These are phyloP conservation scores for Xenoacremonium recifei DNA, from an alignment of 2,329 filamentous ascomycete genomes.

Conservation along the genomic window DNA sequence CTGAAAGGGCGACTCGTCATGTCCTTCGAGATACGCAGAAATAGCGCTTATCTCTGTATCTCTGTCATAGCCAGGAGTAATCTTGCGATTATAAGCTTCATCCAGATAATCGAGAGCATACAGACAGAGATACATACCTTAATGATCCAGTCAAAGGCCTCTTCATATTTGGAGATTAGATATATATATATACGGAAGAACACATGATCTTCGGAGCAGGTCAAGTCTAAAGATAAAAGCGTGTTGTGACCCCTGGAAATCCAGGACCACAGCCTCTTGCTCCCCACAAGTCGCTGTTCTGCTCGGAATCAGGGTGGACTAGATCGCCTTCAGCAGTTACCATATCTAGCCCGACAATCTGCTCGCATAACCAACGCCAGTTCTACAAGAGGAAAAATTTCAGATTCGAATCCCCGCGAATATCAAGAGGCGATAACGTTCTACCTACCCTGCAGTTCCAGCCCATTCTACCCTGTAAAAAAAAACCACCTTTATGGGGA, in stretches of 20 bases:
- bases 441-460: slow-evolving; percentile 52
- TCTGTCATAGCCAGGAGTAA: slow-evolving; percentile 11
- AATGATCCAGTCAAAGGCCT: slow-evolving; percentile 47
- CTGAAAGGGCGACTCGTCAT: slow-evolving; percentile 22
- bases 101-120: too few species aligned
- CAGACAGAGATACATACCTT: slow-evolving; percentile 30
- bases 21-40: slow-evolving; percentile 7
- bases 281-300: slow-evolving; percentile 48
- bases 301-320: slow-evolving; percentile 33
- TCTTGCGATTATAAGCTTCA: slow-evolving; percentile 4
- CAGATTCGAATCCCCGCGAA: not conserved
- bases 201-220: slow-evolving; percentile 29
- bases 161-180: slow-evolving; percentile 41
- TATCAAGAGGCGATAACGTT: not conserved
- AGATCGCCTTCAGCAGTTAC: slow-evolving; percentile 43
- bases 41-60: slow-evolving; percentile 16
- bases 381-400: slow-evolving; percentile 37
- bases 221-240: slow-evolving; percentile 45
- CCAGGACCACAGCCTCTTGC: slow-evolving; percentile 48
- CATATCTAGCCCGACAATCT: slow-evolving; percentile 43
- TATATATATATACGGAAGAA: slow-evolving; percentile 44
- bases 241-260: slow-evolving; percentile 52
- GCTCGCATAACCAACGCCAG: slow-evolving; percentile 55
- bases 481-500: slow-evolving; percentile 53
- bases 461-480: slow-evolving; percentile 57